A percentile compares a stretch with the other conserved stretches of the same genome.
phyloP scores from a whole-genome alignment of 2,329 filamentous ascomycete species.

The Colletotrichum falcatum region DNA sequence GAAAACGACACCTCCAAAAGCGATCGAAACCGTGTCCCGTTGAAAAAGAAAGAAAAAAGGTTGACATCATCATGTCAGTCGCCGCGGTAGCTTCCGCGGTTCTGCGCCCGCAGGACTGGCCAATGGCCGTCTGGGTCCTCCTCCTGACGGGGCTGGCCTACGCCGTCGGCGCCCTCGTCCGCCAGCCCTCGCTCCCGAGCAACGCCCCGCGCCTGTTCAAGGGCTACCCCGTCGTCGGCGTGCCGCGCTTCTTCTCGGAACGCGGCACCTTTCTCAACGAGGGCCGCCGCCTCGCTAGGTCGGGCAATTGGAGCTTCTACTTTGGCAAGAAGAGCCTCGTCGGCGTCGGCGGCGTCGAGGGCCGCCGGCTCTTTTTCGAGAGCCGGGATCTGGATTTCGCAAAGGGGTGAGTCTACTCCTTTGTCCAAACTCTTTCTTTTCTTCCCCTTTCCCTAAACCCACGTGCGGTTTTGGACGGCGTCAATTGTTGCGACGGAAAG shows the following conservation, averaged over 20 bases:
- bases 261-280: slow-evolving; percentile 58
- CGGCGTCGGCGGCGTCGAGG: slow-evolving; percentile 56
- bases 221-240: slow-evolving; percentile 57
- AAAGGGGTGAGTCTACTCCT: slow-evolving; percentile 51
- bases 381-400: slow-evolving; percentile 56
- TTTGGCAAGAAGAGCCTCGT: slow-evolving; percentile 59
- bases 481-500: not conserved
- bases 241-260: slow-evolving; percentile 58
- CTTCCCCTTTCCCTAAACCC: not conserved
- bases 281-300: slow-evolving; percentile 47
- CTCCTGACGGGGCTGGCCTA: slow-evolving; percentile 34
- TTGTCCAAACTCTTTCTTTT: not conserved
- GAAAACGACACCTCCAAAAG: not conserved
- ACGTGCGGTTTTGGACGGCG: no score
- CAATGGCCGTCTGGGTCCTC: slow-evolving; percentile 41
- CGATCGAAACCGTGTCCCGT: no score
- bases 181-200: slow-evolving; percentile 43
- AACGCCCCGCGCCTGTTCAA: slow-evolving; percentile 45
- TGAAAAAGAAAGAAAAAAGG: not conserved
- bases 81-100: slow-evolving; percentile 3
- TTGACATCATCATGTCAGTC: not conserved
- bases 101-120: slow-evolving; percentile 41
- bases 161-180: slow-evolving; percentile 32
- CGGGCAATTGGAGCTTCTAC: slow-evolving; percentile 62
- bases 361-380: slow-evolving; percentile 59